Evolutionary conservation across 169 alveolate genomes (phyloP), one percentile per base, ranked within the genome.

Genomic region (Eimeria brunetti): DNA sequence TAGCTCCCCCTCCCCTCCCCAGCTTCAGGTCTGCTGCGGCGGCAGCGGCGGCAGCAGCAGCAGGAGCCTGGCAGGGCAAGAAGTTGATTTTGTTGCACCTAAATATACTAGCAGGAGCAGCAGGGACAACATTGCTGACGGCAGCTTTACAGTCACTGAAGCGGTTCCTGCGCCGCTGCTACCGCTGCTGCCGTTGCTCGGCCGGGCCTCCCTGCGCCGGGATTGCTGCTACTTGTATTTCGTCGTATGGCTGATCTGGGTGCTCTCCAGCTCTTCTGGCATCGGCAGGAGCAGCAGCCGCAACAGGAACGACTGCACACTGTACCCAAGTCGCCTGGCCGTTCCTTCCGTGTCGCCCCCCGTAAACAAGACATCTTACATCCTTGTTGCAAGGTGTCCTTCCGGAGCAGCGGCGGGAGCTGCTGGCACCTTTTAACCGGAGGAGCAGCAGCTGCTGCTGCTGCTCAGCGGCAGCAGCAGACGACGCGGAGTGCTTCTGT

Each of bases 1-100:
- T 58, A 73, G 64, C 94, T 49, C 93, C 53, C 81, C 86, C 94
- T 38, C 71, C 86, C 53, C 94, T 38, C 69, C 36, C 58, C 71
- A 71, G 94, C 71, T 49, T 46, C 86, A 33, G 86, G 75, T 46
- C 94, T 69, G 94, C 53, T 27, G 94, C 86, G 46, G 94, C 94
- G 78, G 94, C 94, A 88, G 94, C 94, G 56, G 86, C 86, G 58
- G 94, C 85, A 49, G 94, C 94, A 69, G 84, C 94, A 88, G 94
- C 94, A 67, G 69, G 33, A 69, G 94, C 86, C 38, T 14, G 75
- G 58, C 58, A 24, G 69, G 86, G 11, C 46, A 22, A 46, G 33
- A 33, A 46, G 44, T 49, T 71, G 49, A 27, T 41, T 46, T 64
- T 46, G 62, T 62, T 53, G 86, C 86, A 49, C 75, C n/a, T 30